Base-by-base conservation (phyloP, 768 basidiomycete genomes). In the Boletus patriciae region DNA sequence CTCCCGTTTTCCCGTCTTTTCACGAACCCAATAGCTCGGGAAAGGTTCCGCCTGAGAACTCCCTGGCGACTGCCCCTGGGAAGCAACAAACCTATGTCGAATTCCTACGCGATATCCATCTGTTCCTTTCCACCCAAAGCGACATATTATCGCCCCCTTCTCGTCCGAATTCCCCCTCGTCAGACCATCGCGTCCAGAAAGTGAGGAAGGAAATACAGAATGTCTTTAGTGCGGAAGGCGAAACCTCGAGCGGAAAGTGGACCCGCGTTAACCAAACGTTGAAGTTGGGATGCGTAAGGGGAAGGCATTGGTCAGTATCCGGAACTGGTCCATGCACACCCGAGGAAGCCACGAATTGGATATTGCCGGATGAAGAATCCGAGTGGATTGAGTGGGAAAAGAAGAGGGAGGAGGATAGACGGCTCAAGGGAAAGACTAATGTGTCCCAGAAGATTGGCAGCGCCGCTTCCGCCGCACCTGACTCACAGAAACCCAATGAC, bases 371-470 rank as follows among this genome's bases (percentile, higher is more conserved):
- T 25, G 78, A 76, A 18, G 83, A 84, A 63, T 73, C 73, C 44
- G 77, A 79, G 36, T 83, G 83, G 81, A 57, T 71, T 15, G 73
- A 74, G 25, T 79, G 76, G 74, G 81, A 83, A 66, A 69, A 58
- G 55, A 67, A 62, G 57, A 66, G 62, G 48, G 60, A 63, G 52
- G 64, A 63, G 34, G 37, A 34, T 6, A 62, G 60, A 40, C 54
- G 63, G 18, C 50, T 62, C 46, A 66, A 59, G 44, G 55, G 44
- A 42, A 66, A 57, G 46, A 62, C 56, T 1, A 63, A 58, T 9
- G 43, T 47, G 9, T 52, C 62, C 16, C 65, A 59, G 46, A 58
- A 47, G 21, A 46, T 25, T 16, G 50, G 25, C 42, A 47, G 16
- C 12, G 19, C 13, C 37, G 4, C 40, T 48, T 59, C 49, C 23